These are phyloP conservation scores for Brasenia schreberi DNA, from an alignment of 164 flowering plant genomes.

Conservation along the genomic window DNA sequence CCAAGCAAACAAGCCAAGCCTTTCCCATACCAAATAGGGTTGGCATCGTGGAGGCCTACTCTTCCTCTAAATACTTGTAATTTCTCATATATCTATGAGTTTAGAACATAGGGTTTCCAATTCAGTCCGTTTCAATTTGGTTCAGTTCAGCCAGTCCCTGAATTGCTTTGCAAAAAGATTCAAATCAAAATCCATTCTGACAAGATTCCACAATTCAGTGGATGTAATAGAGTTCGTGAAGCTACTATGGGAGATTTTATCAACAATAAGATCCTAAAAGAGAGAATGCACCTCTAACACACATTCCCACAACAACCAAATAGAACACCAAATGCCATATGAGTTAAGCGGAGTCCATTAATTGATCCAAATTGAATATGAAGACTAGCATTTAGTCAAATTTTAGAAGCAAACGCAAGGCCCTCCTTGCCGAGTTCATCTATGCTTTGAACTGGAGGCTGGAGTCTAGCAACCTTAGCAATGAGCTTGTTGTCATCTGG, in stretches of 20 bases:
- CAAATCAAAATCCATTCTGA: too few species aligned
- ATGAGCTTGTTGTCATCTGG: slow-evolving; percentile 92
- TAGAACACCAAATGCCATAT: too few species aligned
- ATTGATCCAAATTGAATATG: background rate
- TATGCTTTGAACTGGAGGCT: slow-evolving; percentile 48
- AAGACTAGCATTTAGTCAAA: slow-evolving; percentile 18
- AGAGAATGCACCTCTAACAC: background rate
- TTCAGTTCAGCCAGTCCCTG: too few species aligned
- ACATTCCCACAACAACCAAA: background rate
- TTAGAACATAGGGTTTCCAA: too few species aligned
- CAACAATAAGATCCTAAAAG: background rate
- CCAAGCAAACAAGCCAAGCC: too few species aligned
- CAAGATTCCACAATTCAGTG: background rate
- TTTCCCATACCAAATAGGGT: too few species aligned
- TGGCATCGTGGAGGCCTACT: too few species aligned
- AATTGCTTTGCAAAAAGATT: too few species aligned
- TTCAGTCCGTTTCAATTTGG: too few species aligned
- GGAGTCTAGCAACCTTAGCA: slow-evolving; percentile 77
- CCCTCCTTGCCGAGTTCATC: slow-evolving; percentile 59
- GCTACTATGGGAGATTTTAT: background rate
- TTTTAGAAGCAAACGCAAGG: slow-evolving; percentile 59
- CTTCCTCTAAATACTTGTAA: too few species aligned
- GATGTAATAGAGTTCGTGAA: background rate
- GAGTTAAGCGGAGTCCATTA: background rate
- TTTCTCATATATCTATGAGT: too few species aligned